phyloP scores from a whole-genome alignment of 805 yeast genomes.

The Schwanniomyces polymorphus region DNA sequence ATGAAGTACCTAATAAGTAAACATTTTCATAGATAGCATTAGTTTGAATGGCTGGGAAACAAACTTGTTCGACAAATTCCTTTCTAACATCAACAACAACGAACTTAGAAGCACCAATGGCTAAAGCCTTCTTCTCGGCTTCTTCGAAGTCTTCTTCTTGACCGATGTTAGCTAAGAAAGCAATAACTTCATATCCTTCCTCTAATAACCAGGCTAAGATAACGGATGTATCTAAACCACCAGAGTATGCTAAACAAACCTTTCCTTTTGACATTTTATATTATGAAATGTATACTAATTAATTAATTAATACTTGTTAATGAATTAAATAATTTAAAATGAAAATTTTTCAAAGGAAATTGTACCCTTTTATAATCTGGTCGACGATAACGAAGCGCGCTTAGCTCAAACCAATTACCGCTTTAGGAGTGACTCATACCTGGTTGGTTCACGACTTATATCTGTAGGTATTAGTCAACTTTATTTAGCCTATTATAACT shows the following conservation, averaged over 20 bases:
- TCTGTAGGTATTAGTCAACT: background rate
- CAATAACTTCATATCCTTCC: constrained; percentile 96
- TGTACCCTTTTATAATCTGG: constrained; percentile 15
- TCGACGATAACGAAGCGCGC: constrained; percentile 13
- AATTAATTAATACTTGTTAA: constrained; percentile 1
- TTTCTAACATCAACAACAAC: constrained; percentile 93
- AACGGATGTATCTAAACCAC: constrained; percentile 97
- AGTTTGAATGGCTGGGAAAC: constrained; percentile 96
- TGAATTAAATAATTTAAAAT: constrained; percentile 1
- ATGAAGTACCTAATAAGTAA: constrained; percentile 92
- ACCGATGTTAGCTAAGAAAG: constrained; percentile 97
- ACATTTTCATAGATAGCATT: constrained; percentile 98
- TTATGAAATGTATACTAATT: background rate
- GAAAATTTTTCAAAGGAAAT: constrained; percentile 9
- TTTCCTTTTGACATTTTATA: constrained; percentile 87
- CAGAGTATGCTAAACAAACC: constrained; percentile 98
- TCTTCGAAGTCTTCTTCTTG: constrained; percentile 99
- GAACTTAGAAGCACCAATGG: constrained; percentile 96
- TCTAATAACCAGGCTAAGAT: constrained; percentile 98
- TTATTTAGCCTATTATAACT: background rate
- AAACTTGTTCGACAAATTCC: constrained; percentile 89
- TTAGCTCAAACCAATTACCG: constrained; percentile 15
- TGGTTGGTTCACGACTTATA: background rate
- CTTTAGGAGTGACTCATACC: constrained; percentile 24
- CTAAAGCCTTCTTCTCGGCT: constrained; percentile 93